A percentile compares a stretch with the other conserved stretches of the same genome.
phyloP scores from a whole-genome alignment of 2,329 filamentous ascomycete species.

The Penicillium sumatraense region DNA sequence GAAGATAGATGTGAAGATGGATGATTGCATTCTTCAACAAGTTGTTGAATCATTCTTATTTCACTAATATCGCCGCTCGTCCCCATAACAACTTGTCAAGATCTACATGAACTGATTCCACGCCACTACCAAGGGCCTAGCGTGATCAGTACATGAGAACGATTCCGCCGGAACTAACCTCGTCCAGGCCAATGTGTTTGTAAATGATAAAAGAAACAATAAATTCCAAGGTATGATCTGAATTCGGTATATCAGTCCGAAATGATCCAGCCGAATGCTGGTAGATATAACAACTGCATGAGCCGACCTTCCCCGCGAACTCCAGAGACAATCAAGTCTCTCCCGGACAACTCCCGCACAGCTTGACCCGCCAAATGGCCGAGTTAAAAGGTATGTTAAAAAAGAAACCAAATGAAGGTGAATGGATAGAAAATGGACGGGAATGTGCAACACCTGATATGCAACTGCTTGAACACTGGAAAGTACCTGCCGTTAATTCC shows the following conservation, averaged over 20 bases:
- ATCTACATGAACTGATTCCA: neutral
- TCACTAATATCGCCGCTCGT: neutral
- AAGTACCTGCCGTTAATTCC: constrained; percentile 7
- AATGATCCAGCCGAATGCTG: constrained; percentile 16
- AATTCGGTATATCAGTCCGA: constrained; percentile 21
- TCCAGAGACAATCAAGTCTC: constrained; percentile 4
- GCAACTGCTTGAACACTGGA: constrained; percentile 23
- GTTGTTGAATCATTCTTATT: neutral
- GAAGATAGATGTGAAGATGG: no score
- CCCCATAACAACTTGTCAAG: neutral
- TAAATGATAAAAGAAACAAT: neutral
- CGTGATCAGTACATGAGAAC: neutral
- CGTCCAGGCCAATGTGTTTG: neutral
- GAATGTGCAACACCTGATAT: constrained; percentile 26
- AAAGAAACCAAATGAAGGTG: neutral
- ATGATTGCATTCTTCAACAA: no score
- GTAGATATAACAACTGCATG: constrained; percentile 5
- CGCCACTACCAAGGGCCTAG: neutral
- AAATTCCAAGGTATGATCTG: constrained; percentile 19
- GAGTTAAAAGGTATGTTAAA: constrained; percentile 7
- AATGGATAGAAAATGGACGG: constrained; percentile 6
- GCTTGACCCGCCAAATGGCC: neutral
- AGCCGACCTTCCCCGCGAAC: neutral
- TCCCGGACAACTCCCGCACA: constrained; percentile 7
- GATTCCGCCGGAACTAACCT: neutral